These are phyloP conservation scores for Claviceps pazoutovae DNA, from an alignment of 2,329 filamentous ascomycete species.

Conservation along the genomic window DNA sequence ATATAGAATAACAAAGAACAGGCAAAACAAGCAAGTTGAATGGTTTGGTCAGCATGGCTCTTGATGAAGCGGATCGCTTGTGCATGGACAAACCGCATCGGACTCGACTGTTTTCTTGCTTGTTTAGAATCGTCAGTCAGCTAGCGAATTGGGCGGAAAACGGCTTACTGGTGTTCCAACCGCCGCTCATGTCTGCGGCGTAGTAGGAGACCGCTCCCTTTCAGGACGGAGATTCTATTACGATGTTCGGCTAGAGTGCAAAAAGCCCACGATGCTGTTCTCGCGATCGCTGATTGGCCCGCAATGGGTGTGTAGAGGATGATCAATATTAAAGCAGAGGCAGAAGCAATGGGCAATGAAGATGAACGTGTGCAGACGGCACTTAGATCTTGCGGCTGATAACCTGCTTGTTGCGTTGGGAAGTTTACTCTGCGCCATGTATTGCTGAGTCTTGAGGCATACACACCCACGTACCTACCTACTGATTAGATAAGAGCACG, in stretches of 20 bases:
- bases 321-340: too few species aligned
- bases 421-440: not conserved
- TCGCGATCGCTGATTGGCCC: not conserved
- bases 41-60: not conserved
- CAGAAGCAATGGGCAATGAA: not conserved
- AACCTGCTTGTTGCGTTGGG: not conserved
- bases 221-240: too few species aligned
- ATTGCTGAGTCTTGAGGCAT: not conserved
- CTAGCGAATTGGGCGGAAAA: not conserved
- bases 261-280: not conserved
- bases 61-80: not conserved
- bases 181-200: conserved; percentile 49
- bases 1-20: not conserved
- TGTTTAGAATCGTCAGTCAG: not conserved
- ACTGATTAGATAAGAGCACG: conserved; percentile 3
- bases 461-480: not conserved
- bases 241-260: not conserved
- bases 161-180: conserved; percentile 78
- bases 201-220: not conserved
- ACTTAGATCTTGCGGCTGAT: not conserved
- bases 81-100: conserved; percentile 57
- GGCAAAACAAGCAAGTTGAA: not conserved
- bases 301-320: too few species aligned
- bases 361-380: not conserved
- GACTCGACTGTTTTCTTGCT: conserved; percentile 54